These are phyloP conservation scores for Penicillium longicatenatum DNA, from an alignment of 495 filamentous ascomycete genomes.

Conservation along the genomic window DNA sequence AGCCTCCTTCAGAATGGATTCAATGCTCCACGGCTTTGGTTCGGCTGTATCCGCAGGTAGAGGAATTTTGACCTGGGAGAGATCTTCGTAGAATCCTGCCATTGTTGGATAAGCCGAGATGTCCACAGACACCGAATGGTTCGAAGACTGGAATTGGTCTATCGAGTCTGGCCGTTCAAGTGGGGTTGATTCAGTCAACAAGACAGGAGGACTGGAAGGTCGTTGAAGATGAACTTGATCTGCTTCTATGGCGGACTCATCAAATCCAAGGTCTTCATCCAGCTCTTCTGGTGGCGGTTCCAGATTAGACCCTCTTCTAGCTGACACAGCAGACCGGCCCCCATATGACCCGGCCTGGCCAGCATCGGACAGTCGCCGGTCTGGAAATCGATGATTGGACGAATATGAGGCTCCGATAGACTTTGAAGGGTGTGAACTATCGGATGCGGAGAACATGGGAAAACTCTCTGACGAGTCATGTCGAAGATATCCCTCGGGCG, in stretches of 20 bases:
- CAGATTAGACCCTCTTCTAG: slow-evolving; percentile 28
- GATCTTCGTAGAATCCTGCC: slow-evolving; percentile 21
- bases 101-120: slow-evolving; percentile 12
- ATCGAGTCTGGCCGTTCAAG: slow-evolving; percentile 19
- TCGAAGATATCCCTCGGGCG: slow-evolving; percentile 49
- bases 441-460: slow-evolving; percentile 79
- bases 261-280: slow-evolving; percentile 25
- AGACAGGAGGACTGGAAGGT: slow-evolving; percentile 42
- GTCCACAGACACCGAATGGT: neutral
- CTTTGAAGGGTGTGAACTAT: slow-evolving; percentile 54
- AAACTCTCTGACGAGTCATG: slow-evolving; percentile 82
- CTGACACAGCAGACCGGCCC: slow-evolving; percentile 7
- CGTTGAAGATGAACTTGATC: slow-evolving; percentile 40
- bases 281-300: slow-evolving; percentile 27
- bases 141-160: slow-evolving; percentile 9
- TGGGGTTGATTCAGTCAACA: slow-evolving; percentile 42
- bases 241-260: slow-evolving; percentile 24
- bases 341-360: slow-evolving; percentile 19
- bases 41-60: slow-evolving; percentile 32
- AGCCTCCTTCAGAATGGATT: slow-evolving; percentile 46
- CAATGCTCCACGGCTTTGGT: slow-evolving; percentile 52
- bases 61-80: slow-evolving; percentile 34
- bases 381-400: slow-evolving; percentile 27
- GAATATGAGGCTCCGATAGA: slow-evolving; percentile 48
- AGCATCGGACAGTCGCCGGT: slow-evolving; percentile 17